Base-by-base conservation (phyloP, 805 yeast genomes). In the Metschnikowia borealis region DNA sequence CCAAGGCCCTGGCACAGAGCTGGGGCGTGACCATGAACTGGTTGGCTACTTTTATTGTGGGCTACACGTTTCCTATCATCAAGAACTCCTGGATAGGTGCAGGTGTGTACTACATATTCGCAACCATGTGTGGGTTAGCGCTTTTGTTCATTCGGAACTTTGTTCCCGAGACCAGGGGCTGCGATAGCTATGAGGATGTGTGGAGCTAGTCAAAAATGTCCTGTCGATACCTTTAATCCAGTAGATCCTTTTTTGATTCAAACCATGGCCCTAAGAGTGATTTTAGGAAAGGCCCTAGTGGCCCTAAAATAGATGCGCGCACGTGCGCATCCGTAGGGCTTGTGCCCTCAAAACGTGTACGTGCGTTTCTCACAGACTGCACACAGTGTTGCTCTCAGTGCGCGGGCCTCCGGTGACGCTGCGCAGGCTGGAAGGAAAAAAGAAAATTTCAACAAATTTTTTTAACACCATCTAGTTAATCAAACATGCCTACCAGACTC, bases 401-500 rank as follows among this genome's bases (percentile, higher is more conserved):
- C 36, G 48, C 47, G 44, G 45, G 54, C 44, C 50, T 18, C 43
- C 40, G 37, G 47, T 15, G 44, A 37, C 39, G 40, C 51, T 40
- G 51, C 45, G 53, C 38, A 49, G 48, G 46, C 46, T 38, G 44
- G 51, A 40, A 46, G 49, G 45, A 54, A 54, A 55, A 56, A 54
- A 56, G 49, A 45, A 43, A 40, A 18, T 33, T 41, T 39, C 50
- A 48, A 44, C 50, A 49, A 44, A 44, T 42, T 35, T 45, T 44
- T 44, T 26, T 26, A 35, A 35, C 36, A 38, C 53, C 54, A 56
- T 48, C 55, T 49, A 54, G 55, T 54, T 51, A 52, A 54, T 36
- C 53, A 49, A 49, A 75, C 75, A 91, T 91, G 98, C 98, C 98
- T 78, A 88, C 97, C 85, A 90, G 98, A 89, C 85, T 89, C 75